Percentiles rank a stretch among this genome's conserved stretches.
phyloP scores from a whole-genome alignment of 352 stramenopile species.

The Chrysophaeum taylorii region DNA sequence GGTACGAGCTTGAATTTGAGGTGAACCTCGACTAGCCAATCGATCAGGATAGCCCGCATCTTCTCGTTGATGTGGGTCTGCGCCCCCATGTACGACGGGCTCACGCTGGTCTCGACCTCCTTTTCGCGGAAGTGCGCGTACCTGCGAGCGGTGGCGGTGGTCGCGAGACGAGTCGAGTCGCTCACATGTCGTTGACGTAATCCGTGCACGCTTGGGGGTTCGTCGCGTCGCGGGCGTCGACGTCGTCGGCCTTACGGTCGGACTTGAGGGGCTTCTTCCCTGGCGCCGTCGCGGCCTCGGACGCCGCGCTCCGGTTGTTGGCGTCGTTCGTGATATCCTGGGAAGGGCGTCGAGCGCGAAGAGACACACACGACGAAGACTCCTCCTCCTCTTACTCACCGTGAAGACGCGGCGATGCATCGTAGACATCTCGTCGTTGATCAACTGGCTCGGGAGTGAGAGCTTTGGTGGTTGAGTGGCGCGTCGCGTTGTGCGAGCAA shows the following conservation, averaged over 20 bases:
- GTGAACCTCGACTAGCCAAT: slow-evolving; percentile 99
- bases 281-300: not conserved
- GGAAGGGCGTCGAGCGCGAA: too few relatives aligned
- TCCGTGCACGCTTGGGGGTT: slow-evolving; percentile 69
- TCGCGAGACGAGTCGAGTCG: not conserved
- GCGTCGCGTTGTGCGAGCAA: too few relatives aligned
- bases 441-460: too few relatives aligned
- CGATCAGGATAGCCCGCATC: slow-evolving; percentile 97
- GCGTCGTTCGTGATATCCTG: too few relatives aligned
- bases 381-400: too few relatives aligned
- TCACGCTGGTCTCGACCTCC: slow-evolving; percentile 51
- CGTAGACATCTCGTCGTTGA: too few relatives aligned
- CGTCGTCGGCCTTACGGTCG: slow-evolving; percentile 48
- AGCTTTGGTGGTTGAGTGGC: too few relatives aligned
- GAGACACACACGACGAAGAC: too few relatives aligned
- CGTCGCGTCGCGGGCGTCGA: slow-evolving; percentile 65
- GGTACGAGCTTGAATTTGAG: slow-evolving; percentile 91
- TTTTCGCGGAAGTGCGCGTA: slow-evolving; percentile 67
- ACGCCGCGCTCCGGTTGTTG: not conserved
- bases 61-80: slow-evolving; percentile 97
- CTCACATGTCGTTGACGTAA: slow-evolving; percentile 69
- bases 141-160: not conserved
- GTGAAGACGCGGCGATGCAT: too few relatives aligned
- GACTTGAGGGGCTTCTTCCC: slow-evolving; percentile 14
- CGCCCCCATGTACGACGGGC: slow-evolving; percentile 63